Percentiles rank a stretch among this genome's conserved stretches.
These are phyloP conservation scores for Cymbopogon citratus DNA, from an alignment of 176 grass and related monocot species.

Conservation along the genomic window DNA sequence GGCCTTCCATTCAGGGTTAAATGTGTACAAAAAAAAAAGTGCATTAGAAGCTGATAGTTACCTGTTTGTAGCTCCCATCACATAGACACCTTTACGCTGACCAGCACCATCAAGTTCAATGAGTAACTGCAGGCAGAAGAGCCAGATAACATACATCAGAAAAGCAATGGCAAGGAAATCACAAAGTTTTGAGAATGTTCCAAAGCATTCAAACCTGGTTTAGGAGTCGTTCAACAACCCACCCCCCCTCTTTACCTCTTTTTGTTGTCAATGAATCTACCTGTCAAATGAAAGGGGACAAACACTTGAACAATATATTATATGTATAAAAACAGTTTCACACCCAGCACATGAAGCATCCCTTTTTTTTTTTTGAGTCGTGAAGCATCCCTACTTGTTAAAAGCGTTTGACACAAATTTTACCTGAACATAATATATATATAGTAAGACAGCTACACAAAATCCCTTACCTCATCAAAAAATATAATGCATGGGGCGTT, in stretches of 20 bases:
- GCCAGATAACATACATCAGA: background rate
- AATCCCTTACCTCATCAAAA: no score
- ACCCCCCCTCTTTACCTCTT: conserved; percentile 36
- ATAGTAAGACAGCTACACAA: no score
- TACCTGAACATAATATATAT: background rate
- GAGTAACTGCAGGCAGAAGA: conserved; percentile 47
- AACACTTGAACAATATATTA: conserved; percentile 18
- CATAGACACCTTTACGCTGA: conserved; percentile 66
- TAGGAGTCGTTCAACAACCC: conserved; percentile 53
- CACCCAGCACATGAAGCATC: background rate
- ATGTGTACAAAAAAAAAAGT: background rate
- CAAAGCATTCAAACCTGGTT: conserved; percentile 51
- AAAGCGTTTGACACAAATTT: background rate
- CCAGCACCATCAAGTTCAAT: conserved; percentile 80
- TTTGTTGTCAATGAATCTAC: conserved; percentile 80
- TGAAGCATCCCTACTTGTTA: background rate
- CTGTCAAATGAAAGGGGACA: conserved; percentile 29
- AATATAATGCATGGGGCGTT: no score
- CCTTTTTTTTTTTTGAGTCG: no score
- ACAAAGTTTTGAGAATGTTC: background rate
- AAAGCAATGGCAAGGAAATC: background rate
- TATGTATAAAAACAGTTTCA: background rate
- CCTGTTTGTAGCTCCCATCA: conserved; percentile 95
- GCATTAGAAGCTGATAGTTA: conserved; percentile 19
- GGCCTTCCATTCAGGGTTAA: background rate